These are phyloP conservation scores for Ilyonectria mors-panacis DNA, from an alignment of 2,329 filamentous ascomycete species.

Conservation along the genomic window DNA sequence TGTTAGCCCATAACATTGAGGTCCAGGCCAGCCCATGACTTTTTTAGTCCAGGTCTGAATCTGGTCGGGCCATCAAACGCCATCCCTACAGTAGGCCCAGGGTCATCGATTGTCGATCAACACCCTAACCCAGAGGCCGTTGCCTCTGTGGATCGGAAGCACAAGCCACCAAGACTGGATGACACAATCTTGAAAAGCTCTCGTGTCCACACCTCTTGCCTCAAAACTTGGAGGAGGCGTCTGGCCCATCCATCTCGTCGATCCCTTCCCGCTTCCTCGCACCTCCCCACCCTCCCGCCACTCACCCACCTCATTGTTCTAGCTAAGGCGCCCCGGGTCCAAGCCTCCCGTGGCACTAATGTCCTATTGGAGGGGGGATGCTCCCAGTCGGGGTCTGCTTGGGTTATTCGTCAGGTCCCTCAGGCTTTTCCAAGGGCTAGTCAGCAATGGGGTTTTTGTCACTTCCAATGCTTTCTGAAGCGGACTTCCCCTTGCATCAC, in stretches of 20 bases:
- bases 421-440: conserved; percentile 25
- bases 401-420: conserved; percentile 32
- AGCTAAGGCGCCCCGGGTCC: conserved; percentile 38
- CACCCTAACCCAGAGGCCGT: not conserved
- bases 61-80: conserved; percentile 15
- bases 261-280: conserved; percentile 39
- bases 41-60: conserved; percentile 28
- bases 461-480: conserved; percentile 33
- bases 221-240: conserved; percentile 18
- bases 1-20: conserved; percentile 38
- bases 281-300: conserved; percentile 28
- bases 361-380: conserved; percentile 36
- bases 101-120: not conserved
- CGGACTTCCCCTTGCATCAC: conserved; percentile 25
- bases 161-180: not conserved
- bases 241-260: conserved; percentile 33
- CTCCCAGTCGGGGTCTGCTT: conserved; percentile 29
- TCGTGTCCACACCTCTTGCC: not conserved
- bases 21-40: conserved; percentile 42
- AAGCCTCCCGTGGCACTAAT: conserved; percentile 49
- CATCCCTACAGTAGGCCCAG: not conserved
- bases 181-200: not conserved
- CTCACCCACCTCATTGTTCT: conserved; percentile 28
- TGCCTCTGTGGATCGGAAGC: not conserved
- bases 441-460: conserved; percentile 39